phyloP scores from a whole-genome alignment of 768 basidiomycete species.

The Termitomyces sp. region DNA sequence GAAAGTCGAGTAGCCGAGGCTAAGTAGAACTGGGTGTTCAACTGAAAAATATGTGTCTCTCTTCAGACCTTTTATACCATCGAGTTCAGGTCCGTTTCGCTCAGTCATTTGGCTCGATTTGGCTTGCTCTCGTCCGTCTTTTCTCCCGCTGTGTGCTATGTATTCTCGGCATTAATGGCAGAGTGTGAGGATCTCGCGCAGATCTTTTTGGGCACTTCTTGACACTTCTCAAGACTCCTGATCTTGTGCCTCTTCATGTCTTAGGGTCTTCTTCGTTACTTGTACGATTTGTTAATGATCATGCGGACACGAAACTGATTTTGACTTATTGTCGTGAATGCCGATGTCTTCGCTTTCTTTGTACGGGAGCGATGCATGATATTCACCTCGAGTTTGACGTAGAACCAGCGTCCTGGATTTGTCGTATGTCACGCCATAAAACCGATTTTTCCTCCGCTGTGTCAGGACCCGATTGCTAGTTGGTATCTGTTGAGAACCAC shows the following conservation, averaged over 20 bases:
- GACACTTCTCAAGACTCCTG: not conserved
- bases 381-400: not conserved
- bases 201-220: not conserved
- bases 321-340: not conserved
- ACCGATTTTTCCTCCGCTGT: not conserved
- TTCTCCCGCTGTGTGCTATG: not conserved
- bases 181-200: not conserved
- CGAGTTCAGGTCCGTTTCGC: not conserved
- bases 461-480: not conserved
- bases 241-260: not conserved
- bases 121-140: not conserved
- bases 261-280: not conserved
- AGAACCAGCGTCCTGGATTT: not conserved
- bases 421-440: conserved; percentile 3
- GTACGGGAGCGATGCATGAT: not conserved
- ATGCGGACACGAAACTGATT: not conserved
- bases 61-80: conserved; percentile 7
- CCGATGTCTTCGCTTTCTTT: not conserved
- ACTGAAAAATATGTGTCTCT: conserved; percentile 7
- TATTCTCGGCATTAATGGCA: not conserved
- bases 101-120: not conserved
- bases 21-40: conserved; percentile 14
- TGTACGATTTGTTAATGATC: not conserved
- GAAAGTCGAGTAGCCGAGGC: conserved; percentile 3
- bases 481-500: conserved; percentile 25